These are phyloP conservation scores for Pyricularia grisea DNA, from an alignment of 2,329 filamentous ascomycete species.

Conservation along the genomic window DNA sequence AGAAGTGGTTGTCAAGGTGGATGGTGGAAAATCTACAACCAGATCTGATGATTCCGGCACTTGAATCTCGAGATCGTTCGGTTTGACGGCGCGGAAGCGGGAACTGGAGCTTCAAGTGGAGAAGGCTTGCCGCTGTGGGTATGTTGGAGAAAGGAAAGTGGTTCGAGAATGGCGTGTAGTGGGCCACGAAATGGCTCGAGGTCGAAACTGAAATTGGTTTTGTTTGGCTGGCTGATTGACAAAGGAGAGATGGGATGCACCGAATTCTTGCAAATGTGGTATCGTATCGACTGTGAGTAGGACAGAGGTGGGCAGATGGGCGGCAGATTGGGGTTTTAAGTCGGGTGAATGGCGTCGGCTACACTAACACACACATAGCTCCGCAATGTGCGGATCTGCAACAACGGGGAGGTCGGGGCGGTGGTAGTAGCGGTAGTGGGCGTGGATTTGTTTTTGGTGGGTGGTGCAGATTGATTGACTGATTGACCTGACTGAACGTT, in stretches of 20 bases:
- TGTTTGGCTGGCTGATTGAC: background rate
- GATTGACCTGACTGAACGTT: background rate
- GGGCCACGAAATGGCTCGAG: conserved; percentile 11
- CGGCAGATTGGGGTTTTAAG: background rate
- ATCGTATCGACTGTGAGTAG: background rate
- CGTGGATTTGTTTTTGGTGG: background rate
- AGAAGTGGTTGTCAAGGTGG: background rate
- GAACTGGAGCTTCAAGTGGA: background rate
- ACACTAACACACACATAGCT: background rate
- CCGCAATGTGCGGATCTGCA: background rate
- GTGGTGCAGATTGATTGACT: background rate
- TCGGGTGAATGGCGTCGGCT: background rate
- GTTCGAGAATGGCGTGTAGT: conserved; percentile 12
- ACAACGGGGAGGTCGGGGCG: background rate
- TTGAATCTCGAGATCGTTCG: background rate
- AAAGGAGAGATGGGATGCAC: background rate
- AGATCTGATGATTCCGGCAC: background rate
- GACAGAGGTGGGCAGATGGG: background rate
- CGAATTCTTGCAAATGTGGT: background rate
- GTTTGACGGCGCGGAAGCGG: background rate
- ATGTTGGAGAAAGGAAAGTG: conserved; percentile 4
- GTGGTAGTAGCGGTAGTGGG: background rate
- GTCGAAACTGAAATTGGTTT: conserved; percentile 10
- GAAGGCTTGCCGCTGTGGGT: background rate
- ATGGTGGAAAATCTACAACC: background rate